Conservation (phyloP, 225 moss, liverwort and hornwort species). For the Lunularia cruciata region DNA sequence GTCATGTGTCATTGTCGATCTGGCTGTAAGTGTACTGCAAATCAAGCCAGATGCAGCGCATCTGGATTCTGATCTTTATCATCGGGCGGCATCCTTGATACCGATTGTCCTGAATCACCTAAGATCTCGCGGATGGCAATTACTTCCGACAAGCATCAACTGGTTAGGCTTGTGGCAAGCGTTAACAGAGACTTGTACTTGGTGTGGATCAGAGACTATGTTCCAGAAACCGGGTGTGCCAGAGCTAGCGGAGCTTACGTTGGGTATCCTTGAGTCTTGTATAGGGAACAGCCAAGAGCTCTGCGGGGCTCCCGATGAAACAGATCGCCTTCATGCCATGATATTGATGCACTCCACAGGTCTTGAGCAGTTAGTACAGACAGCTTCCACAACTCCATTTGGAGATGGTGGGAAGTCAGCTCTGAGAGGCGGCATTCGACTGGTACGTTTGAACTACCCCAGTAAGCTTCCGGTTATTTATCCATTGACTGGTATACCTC, state of each 20-base stretch:
- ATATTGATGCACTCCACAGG: constrained; percentile 68
- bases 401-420: constrained; percentile 67
- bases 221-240: constrained; percentile 87
- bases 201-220: constrained; percentile 72
- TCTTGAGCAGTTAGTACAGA: constrained; percentile 68
- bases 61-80: constrained; percentile 71
- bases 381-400: constrained; percentile 65
- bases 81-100: constrained; percentile 68
- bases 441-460: constrained; percentile 62
- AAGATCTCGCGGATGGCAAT: constrained; percentile 63
- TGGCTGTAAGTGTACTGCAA: constrained; percentile 63
- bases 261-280: constrained; percentile 76
- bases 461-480: no score
- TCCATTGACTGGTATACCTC: no score
- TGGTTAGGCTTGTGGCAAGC: constrained; percentile 83
- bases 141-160: constrained; percentile 68
- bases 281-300: constrained; percentile 83
- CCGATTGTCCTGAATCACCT: constrained; percentile 67
- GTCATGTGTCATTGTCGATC: constrained; percentile 69
- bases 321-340: constrained; percentile 80
- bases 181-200: constrained; percentile 58
- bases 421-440: constrained; percentile 69
- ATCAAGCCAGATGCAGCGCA: constrained; percentile 54
- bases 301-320: constrained; percentile 91
- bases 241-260: constrained; percentile 69